phyloP scores from a whole-genome alignment of 1,139 yeast genomes.

The Eremothecium gossypii region DNA sequence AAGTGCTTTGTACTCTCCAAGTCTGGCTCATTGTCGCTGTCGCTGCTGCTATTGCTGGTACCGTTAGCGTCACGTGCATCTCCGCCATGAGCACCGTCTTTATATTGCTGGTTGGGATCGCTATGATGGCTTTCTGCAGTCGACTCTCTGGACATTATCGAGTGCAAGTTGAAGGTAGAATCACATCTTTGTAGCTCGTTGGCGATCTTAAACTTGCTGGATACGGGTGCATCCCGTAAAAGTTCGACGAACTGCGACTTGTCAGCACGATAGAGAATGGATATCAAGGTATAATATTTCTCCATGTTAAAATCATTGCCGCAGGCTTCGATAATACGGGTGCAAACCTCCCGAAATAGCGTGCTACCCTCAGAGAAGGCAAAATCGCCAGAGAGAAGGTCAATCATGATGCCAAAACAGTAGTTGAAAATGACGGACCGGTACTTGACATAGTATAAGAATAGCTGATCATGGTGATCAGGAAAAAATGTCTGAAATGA shows the following conservation, averaged over 20 bases:
- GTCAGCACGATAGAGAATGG: conserved; percentile 12
- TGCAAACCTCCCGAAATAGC: conserved; percentile 2
- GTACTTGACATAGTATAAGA: conserved; percentile 26
- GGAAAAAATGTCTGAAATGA: conserved; percentile 3
- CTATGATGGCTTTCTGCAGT: conserved; percentile 1
- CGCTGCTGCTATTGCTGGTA: conserved; percentile 14
- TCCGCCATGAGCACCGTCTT: conserved; percentile 4
- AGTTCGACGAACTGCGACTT: conserved; percentile 11
- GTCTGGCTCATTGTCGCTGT: conserved; percentile 9
- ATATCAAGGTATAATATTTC: conserved; percentile 18
- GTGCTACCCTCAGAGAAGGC: conserved; percentile 1
- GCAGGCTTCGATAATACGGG: conserved; percentile 15
- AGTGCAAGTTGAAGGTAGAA: conserved; percentile 12
- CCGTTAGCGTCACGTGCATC: conserved; percentile 11
- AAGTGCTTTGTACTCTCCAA: conserved; percentile 20
- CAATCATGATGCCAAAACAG: conserved; percentile 13
- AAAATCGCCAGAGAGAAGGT: conserved; percentile 5
- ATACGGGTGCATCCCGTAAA: conserved; percentile 15
- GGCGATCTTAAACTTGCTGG: conserved; percentile 23
- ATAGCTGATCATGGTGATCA: conserved; percentile 5
- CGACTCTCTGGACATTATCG: conserved; percentile 8
- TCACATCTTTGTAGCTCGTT: conserved; percentile 22
- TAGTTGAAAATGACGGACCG: conserved; percentile 22
- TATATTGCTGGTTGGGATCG: neutral
- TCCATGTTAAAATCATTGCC: conserved; percentile 25